Percentiles rank a stretch among this genome's conserved stretches.
phyloP scores from a whole-genome alignment of 2,329 filamentous ascomycete genomes.

The Grosmannia serpens region DNA sequence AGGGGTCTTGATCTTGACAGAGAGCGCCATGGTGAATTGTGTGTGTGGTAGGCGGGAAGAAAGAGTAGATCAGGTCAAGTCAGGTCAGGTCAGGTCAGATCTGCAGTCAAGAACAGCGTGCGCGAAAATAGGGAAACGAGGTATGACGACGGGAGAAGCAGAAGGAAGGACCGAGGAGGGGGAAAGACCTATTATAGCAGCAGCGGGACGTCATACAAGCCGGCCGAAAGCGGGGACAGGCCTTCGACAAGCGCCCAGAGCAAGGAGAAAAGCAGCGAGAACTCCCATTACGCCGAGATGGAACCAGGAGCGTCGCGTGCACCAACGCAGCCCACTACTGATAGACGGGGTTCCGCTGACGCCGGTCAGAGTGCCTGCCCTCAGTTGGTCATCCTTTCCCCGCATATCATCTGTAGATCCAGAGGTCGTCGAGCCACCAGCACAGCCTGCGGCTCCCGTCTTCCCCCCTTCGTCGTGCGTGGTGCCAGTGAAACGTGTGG shows the following conservation, averaged over 20 bases:
- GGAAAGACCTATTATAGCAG: not conserved
- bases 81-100: too few species aligned
- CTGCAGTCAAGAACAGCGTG: not conserved
- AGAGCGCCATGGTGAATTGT: conserved; percentile 23
- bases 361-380: not conserved
- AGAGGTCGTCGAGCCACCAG: not conserved
- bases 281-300: not conserved
- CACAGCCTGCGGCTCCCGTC: not conserved
- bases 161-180: not conserved
- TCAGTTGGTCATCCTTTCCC: not conserved
- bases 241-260: not conserved
- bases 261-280: not conserved
- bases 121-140: not conserved
- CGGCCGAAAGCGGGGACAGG: not conserved
- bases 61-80: not conserved
- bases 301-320: not conserved
- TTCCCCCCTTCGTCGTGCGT: not conserved
- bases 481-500: not conserved
- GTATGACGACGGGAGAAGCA: not conserved
- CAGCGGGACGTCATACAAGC: not conserved
- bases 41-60: not conserved
- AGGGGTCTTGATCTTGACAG: conserved; percentile 55
- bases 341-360: not conserved
- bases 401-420: not conserved
- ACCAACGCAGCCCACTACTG: not conserved